These are phyloP conservation scores for Trichoderma semiorbis DNA, from an alignment of 2,329 filamentous ascomycete species.

Conservation along the genomic window DNA sequence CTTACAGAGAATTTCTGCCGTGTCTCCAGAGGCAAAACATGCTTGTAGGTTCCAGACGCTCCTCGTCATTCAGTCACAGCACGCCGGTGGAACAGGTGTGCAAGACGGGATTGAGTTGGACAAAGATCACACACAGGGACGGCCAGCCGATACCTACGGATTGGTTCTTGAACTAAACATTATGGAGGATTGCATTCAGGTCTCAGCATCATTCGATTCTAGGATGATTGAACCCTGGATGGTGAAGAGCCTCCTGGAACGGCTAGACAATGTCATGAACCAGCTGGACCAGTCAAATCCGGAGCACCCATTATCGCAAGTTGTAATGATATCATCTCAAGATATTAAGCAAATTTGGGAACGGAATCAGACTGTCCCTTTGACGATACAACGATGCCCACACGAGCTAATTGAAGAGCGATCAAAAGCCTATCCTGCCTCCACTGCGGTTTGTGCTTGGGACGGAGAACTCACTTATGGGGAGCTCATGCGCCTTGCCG, in stretches of 20 bases:
- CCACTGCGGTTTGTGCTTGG: neutral
- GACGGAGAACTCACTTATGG: neutral
- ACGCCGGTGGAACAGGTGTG: neutral
- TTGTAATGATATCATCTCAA: neutral
- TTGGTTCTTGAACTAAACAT: neutral
- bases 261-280: neutral
- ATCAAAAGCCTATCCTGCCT: neutral
- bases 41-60: constrained; percentile 3
- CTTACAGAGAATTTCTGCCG: neutral
- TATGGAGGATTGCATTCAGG: neutral
- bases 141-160: neutral
- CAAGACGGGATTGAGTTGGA: neutral
- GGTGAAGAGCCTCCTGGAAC: neutral
- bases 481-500: neutral
- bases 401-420: neutral
- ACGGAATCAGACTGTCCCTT: neutral
- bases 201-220: constrained; percentile 3
- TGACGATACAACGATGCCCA: neutral
- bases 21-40: neutral
- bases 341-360: neutral
- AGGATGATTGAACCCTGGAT: neutral
- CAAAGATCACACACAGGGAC: neutral
- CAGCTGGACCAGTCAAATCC: neutral
- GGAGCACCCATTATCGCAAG: neutral
- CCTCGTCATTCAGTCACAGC: neutral